A percentile compares a stretch with the other conserved stretches of the same genome.
Evolutionary conservation across 2,329 filamentous ascomycete genomes (phyloP).

Genomic region (Cytospora paraplurivora): DNA sequence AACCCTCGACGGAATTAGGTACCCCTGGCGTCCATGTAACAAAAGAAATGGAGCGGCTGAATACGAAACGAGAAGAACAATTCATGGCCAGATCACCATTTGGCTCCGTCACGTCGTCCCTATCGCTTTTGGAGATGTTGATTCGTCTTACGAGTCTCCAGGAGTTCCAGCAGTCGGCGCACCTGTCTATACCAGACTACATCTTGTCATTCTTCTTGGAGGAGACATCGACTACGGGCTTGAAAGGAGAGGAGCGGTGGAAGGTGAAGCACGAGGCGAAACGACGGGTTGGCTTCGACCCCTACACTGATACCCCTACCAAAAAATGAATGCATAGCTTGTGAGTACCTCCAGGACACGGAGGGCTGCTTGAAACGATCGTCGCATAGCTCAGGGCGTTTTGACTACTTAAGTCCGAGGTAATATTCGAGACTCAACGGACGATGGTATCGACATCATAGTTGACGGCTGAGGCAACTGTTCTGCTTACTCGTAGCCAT

Average conservation of each 20-base stretch:
- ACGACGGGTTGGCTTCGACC: constrained; percentile 57
- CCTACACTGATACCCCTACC: constrained; percentile 51
- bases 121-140: constrained; percentile 84
- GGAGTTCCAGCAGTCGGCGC: constrained; percentile 87
- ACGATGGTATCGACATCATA: neutral
- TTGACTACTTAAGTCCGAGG: no score
- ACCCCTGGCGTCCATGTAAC: constrained; percentile 8
- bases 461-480: no score
- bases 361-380: neutral
- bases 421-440: no score
- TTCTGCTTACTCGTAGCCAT: no score
- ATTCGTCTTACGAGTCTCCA: constrained; percentile 84
- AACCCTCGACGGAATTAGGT: constrained; percentile 22
- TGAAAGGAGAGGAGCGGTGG: constrained; percentile 49
- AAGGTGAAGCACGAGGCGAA: constrained; percentile 50
- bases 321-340: constrained; percentile 30
- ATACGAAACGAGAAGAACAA: constrained; percentile 31
- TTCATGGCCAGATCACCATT: constrained; percentile 51
- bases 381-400: neutral
- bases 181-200: constrained; percentile 88
- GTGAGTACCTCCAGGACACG: neutral
- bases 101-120: constrained; percentile 55
- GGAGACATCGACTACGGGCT: constrained; percentile 56
- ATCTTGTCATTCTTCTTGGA: constrained; percentile 85
- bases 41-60: constrained; percentile 11